Evolutionary conservation across 192 early-diverging fungal genomes (phyloP).

Genomic region (Pilaira anomala): DNA sequence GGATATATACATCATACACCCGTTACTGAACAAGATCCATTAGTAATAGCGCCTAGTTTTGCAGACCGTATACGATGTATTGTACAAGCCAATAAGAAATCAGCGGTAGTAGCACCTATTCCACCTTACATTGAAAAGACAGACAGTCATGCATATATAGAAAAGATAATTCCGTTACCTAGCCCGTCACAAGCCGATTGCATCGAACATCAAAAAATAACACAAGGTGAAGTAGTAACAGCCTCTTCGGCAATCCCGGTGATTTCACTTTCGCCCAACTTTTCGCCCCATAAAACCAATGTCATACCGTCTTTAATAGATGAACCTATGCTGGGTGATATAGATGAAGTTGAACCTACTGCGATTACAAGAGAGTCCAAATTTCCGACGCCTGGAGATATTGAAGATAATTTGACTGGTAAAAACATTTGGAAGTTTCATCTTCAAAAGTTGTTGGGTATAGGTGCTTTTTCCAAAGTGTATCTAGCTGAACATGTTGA

Average conservation of each 20-base stretch:
- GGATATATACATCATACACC: too few relatives aligned
- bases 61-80: slow-evolving; percentile 2
- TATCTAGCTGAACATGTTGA: slow-evolving; percentile 27
- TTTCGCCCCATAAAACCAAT: slow-evolving; percentile 15
- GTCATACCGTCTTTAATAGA: slow-evolving; percentile 24
- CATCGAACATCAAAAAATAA: neutral
- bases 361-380: slow-evolving; percentile 15
- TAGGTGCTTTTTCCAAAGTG: slow-evolving; percentile 38
- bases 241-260: slow-evolving; percentile 20
- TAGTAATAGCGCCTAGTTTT: too few relatives aligned
- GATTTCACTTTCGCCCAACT: slow-evolving; percentile 26
- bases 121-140: neutral
- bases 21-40: too few relatives aligned
- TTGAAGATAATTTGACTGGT: slow-evolving; percentile 21
- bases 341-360: slow-evolving; percentile 10
- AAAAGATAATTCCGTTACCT: slow-evolving; percentile 31
- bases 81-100: neutral
- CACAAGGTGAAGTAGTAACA: neutral
- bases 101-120: neutral
- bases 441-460: slow-evolving; percentile 22
- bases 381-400: neutral
- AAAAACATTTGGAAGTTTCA: slow-evolving; percentile 28
- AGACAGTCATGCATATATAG: neutral
- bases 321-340: slow-evolving; percentile 25
- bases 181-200: slow-evolving; percentile 15